Base-by-base conservation (phyloP, 192 early-diverging fungal species). In the Entomortierella beljakovae region DNA sequence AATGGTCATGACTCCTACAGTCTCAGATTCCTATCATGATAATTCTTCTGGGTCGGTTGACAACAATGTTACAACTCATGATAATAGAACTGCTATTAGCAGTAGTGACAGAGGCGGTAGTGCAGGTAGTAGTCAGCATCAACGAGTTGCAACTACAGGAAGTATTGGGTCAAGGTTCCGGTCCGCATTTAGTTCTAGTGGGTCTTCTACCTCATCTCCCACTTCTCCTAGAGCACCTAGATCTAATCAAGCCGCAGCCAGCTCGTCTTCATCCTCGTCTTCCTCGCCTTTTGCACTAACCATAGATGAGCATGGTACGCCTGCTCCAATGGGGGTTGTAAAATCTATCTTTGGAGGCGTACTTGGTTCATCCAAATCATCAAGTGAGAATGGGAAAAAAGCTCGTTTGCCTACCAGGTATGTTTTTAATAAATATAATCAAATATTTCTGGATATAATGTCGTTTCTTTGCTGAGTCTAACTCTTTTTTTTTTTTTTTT, bases 301-400 rank as follows among this genome's bases (percentile, higher is more conserved):
- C 1, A 20, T 48, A 16, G 67, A 79, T 15, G 66, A 70, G 18
- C 62, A 80, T 49, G 70, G 60, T 29, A 80, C 57, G 18, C 64
- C 70, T 26, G 81, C 81, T 1, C 57, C 77, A 0, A 54, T 82
- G 16, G 51, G 72, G 0, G 61, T 83, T 6, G 60, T 94, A 5
- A 84, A 86, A 49, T 88, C 92, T 2, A 82, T 84, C 52, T 89
- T 94, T 58, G 87, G 85, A 31, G 82, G 92, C 0, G 81, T 87
- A 35, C 70, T 80, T 13, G 81, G 87, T 3, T 80, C 81, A 25
- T 80, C 81, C 9, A 87, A 88, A 33, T 81, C 43, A 13, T 64
- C 67, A 2, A 64, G 67, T 4, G 75, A 79, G 5, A 70, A 61
- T 49, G 90, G 90, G 0, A 82, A 92, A 61, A 81, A 93, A 58